A percentile compares a stretch with the other conserved stretches of the same genome.
Conservation (phyloP, 208 protist genomes). For the Leishmania mexicana region DNA sequence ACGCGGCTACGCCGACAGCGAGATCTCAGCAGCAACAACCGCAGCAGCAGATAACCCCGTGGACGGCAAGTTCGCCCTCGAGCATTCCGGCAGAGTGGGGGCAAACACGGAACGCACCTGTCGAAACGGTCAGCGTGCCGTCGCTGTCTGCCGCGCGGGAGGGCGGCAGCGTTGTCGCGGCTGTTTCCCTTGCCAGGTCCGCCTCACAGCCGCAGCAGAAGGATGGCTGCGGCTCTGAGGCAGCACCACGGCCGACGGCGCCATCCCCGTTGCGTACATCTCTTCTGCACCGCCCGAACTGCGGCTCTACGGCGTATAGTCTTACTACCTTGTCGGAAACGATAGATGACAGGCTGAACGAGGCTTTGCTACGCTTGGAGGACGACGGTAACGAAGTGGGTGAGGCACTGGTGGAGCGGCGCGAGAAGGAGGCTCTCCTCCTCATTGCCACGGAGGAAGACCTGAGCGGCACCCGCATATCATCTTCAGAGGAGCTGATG, state of each 20-base stretch:
- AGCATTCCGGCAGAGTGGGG: neutral
- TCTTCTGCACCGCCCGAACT: neutral
- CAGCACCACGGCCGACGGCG: too few relatives aligned
- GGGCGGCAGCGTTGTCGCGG: neutral
- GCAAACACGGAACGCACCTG: neutral
- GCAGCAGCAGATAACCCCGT: neutral
- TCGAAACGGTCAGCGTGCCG: neutral
- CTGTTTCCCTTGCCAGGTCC: neutral
- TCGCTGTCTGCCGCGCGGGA: neutral
- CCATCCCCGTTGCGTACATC: neutral
- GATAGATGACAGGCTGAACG: slow-evolving; percentile 65
- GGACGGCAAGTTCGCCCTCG: neutral
- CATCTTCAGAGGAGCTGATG: neutral
- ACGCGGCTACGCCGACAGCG: slow-evolving; percentile 30
- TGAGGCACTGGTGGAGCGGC: slow-evolving; percentile 18
- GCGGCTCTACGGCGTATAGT: slow-evolving; percentile 1
- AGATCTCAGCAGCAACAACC: slow-evolving; percentile 18
- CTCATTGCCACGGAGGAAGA: slow-evolving; percentile 15
- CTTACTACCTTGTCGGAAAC: slow-evolving; percentile 54
- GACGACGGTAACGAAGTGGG: slow-evolving; percentile 13
- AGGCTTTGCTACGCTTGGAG: slow-evolving; percentile 61
- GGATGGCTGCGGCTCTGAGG: neutral
- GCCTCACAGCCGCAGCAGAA: neutral
- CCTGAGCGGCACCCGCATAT: neutral
- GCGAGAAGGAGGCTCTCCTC: slow-evolving; percentile 10